phyloP scores from a whole-genome alignment of 495 filamentous ascomycete genomes.

The Massariosphaeria phaeospora region DNA sequence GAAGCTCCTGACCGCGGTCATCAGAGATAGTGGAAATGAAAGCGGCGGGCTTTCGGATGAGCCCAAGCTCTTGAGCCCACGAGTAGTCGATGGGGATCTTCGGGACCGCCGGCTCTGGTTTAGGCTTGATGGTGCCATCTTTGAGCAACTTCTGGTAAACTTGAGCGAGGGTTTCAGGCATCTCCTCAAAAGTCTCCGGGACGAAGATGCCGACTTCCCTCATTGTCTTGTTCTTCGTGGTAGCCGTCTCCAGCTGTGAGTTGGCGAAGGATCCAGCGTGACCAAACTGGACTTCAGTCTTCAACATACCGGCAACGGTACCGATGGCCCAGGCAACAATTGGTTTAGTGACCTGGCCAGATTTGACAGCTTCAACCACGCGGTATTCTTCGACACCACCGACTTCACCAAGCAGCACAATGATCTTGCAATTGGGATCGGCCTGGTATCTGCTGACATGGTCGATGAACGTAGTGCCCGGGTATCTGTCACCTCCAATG shows the following conservation, averaged over 20 bases:
- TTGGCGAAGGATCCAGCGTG: constrained; percentile 98
- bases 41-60: constrained; percentile 98
- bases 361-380: constrained; percentile 96
- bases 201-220: constrained; percentile 89
- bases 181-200: constrained; percentile 93
- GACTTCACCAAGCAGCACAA: constrained; percentile 92
- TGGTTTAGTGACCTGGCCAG: constrained; percentile 90
- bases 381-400: constrained; percentile 99
- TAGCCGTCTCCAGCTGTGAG: constrained; percentile 96
- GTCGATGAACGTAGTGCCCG: constrained; percentile 98
- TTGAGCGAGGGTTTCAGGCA: constrained; percentile 65
- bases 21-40: constrained; percentile 99
- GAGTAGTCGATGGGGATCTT: constrained; percentile 99
- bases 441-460: constrained; percentile 91
- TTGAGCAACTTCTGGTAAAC: constrained; percentile 84
- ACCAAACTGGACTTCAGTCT: constrained; percentile 99
- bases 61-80: constrained; percentile 98
- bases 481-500: constrained; percentile 98
- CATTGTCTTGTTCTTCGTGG: constrained; percentile 94
- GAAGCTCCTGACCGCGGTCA: constrained; percentile 97
- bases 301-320: constrained; percentile 99
- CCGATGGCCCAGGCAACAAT: constrained; percentile 99
- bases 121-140: constrained; percentile 75
- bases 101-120: constrained; percentile 83
- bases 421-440: constrained; percentile 95